phyloP scores from a whole-genome alignment of 1,284 basidiomycete genomes.

The Boletus semigastroideus region DNA sequence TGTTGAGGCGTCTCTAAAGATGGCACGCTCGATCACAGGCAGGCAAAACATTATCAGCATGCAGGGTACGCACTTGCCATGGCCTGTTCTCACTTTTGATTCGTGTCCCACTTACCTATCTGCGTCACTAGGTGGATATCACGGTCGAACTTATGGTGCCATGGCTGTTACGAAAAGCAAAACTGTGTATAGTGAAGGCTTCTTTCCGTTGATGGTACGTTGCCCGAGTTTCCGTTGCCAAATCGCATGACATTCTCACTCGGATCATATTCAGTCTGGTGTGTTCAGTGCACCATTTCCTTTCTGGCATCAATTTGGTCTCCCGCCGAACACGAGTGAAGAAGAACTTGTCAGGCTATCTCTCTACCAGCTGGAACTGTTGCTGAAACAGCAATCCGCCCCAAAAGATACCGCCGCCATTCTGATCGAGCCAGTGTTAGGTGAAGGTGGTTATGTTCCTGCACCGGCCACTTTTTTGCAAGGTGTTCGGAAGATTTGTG shows the following conservation, averaged over 20 bases:
- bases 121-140: slow-evolving; percentile 64
- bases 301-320: slow-evolving; percentile 88
- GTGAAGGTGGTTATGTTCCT: slow-evolving; percentile 93
- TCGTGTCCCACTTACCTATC: slow-evolving; percentile 2
- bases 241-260: neutral
- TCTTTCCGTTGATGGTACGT: slow-evolving; percentile 78
- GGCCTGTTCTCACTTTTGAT: neutral
- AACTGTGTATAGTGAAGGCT: slow-evolving; percentile 83
- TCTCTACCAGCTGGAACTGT: slow-evolving; percentile 80
- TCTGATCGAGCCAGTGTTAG: slow-evolving; percentile 89
- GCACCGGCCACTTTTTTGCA: slow-evolving; percentile 81
- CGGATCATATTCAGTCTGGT: slow-evolving; percentile 59
- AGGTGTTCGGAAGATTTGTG: slow-evolving; percentile 82
- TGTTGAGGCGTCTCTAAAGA: slow-evolving; percentile 81
- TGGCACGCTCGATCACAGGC: slow-evolving; percentile 74
- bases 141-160: slow-evolving; percentile 85
- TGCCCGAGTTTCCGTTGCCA: neutral
- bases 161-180: slow-evolving; percentile 91
- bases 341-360: slow-evolving; percentile 68
- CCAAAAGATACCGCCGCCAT: slow-evolving; percentile 90
- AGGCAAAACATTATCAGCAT: slow-evolving; percentile 88
- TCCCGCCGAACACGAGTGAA: slow-evolving; percentile 60
- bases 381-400: slow-evolving; percentile 82
- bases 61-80: slow-evolving; percentile 57
- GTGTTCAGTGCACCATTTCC: slow-evolving; percentile 85